These are phyloP conservation scores for Dioscorea dumetorum DNA, from an alignment of 106 monocot genomes.

Conservation along the genomic window DNA sequence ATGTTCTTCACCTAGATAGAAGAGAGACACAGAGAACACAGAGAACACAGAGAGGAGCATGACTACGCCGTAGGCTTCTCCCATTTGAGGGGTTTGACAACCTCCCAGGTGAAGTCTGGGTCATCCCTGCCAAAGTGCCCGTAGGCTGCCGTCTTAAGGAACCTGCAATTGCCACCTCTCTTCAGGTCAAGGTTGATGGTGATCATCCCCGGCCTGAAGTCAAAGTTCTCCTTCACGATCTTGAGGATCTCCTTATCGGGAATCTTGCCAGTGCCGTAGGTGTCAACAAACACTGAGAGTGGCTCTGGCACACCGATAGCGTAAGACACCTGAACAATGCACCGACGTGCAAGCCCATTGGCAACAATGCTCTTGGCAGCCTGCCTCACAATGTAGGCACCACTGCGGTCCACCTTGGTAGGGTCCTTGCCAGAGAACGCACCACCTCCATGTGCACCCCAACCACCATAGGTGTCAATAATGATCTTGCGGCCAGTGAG, in stretches of 20 bases:
- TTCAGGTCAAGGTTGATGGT: slow-evolving; percentile 44
- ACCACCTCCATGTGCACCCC: slow-evolving; percentile 45
- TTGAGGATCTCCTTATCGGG: slow-evolving; percentile 43
- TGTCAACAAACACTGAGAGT: slow-evolving; percentile 41
- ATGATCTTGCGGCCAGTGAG: slow-evolving; percentile 30
- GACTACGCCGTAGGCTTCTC: slow-evolving; percentile 27
- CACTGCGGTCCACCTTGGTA: slow-evolving; percentile 37
- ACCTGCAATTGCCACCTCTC: slow-evolving; percentile 33
- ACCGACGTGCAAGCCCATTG: slow-evolving; percentile 32
- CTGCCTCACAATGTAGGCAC: slow-evolving; percentile 37
- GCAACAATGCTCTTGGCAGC: slow-evolving; percentile 42
- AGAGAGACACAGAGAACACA: no score
- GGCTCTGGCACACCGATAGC: slow-evolving; percentile 50
- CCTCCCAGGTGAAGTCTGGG: slow-evolving; percentile 53
- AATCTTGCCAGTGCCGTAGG: slow-evolving; percentile 44
- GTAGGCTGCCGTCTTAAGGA: slow-evolving; percentile 42
- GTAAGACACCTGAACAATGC: slow-evolving; percentile 43
- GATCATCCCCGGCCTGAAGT: slow-evolving; percentile 50
- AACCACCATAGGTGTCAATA: slow-evolving; percentile 24
- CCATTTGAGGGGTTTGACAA: slow-evolving; percentile 38
- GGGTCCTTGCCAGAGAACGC: slow-evolving; percentile 48
- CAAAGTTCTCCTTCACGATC: slow-evolving; percentile 47
- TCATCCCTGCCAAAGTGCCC: slow-evolving; percentile 49
- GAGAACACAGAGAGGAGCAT: not conserved
- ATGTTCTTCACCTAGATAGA: no score